Percentiles rank a stretch among this genome's conserved stretches.
phyloP scores from a whole-genome alignment of 192 early-diverging fungal species.

The Coemansia sp. region DNA sequence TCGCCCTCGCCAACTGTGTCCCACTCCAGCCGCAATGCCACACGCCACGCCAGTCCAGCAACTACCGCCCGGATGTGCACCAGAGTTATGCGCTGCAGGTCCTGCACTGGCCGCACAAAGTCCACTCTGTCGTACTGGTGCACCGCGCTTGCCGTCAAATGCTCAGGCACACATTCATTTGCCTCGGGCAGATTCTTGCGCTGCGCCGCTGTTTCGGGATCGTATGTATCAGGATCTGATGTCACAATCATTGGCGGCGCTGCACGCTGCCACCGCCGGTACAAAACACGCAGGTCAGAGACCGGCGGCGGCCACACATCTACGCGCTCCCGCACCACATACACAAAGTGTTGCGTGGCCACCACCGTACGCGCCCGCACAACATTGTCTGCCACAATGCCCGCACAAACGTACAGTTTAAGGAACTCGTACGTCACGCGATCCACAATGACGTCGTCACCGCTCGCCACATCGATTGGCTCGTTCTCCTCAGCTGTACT shows the following conservation, averaged over 20 bases:
- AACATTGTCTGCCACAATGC: conserved; percentile 8
- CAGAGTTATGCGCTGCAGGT: conserved; percentile 33
- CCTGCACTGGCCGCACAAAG: conserved; percentile 27
- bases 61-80: neutral
- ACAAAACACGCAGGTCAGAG: conserved; percentile 40
- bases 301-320: conserved; percentile 58
- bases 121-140: conserved; percentile 40
- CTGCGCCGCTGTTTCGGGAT: conserved; percentile 32
- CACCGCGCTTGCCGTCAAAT: conserved; percentile 20
- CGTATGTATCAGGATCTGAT: conserved; percentile 47
- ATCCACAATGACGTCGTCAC: conserved; percentile 50
- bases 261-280: conserved; percentile 43
- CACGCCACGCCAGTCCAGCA: conserved; percentile 19
- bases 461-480: conserved; percentile 45
- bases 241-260: conserved; percentile 48
- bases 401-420: conserved; percentile 52
- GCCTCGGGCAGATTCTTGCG: conserved; percentile 30
- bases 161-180: neutral
- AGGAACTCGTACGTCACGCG: conserved; percentile 58
- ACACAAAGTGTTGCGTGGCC: conserved; percentile 47
- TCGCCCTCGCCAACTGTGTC: conserved; percentile 8
- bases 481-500: conserved; percentile 28
- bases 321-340: conserved; percentile 49
- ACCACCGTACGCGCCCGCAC: conserved; percentile 43
- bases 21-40: conserved; percentile 45